phyloP scores from a whole-genome alignment of 768 basidiomycete genomes.

The Gloeostereum incarnatum region DNA sequence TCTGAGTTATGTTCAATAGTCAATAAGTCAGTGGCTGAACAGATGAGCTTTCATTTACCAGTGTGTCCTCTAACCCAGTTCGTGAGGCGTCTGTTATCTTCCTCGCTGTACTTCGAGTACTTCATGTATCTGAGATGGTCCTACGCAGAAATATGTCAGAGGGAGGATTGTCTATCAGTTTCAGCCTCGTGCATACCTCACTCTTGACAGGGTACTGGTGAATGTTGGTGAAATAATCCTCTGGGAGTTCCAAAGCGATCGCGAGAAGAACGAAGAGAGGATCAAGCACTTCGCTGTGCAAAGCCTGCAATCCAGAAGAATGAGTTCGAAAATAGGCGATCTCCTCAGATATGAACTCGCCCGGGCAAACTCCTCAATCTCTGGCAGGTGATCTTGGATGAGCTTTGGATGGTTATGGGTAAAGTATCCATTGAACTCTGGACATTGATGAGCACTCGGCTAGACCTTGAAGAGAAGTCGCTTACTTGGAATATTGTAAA shows the following conservation, averaged over 20 bases:
- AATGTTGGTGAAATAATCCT: constrained; percentile 35
- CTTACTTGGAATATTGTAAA: constrained; percentile 41
- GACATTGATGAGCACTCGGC: background rate
- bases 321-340: background rate
- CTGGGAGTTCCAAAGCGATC: constrained; percentile 41
- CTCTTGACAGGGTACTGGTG: constrained; percentile 35
- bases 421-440: constrained; percentile 37
- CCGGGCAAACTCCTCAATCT: constrained; percentile 34
- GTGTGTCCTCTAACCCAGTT: constrained; percentile 35
- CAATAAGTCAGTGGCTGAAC: background rate
- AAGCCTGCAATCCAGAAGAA: constrained; percentile 11
- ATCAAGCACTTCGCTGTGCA: constrained; percentile 37
- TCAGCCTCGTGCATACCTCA: constrained; percentile 18
- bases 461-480: background rate
- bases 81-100: constrained; percentile 26
- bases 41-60: constrained; percentile 11
- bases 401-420: constrained; percentile 29
- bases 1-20: constrained; percentile 14
- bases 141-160: constrained; percentile 5
- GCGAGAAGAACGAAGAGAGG: constrained; percentile 36
- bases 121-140: constrained; percentile 47
- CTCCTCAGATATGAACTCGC: constrained; percentile 8
- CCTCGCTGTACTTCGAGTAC: constrained; percentile 31
- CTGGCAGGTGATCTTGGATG: constrained; percentile 25
- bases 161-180: background rate